Base-by-base conservation (phyloP, 345 rosid species). In the Microcos paniculata region DNA sequence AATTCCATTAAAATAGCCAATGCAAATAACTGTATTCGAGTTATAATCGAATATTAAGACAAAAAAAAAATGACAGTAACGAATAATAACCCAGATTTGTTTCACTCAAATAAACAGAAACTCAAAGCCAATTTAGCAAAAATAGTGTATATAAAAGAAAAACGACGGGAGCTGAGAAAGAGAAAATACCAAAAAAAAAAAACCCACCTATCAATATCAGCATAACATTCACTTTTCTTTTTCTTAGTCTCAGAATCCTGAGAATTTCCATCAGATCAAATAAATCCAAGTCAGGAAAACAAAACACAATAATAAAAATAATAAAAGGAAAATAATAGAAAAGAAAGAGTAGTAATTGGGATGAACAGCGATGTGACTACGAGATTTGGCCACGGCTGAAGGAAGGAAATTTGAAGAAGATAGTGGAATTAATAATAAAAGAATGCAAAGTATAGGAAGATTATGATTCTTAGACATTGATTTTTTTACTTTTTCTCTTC, bases 201-300 rank as follows among this genome's bases (percentile, higher is more conserved):
- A 6, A 30, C 45, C 31, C 57, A 75, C 78, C 78, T 75, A 14
- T 75, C 73, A 45, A 75, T 55, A 67, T 75, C 78, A 40, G 78
- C 72, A 75, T 75, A 75, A 66, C 78, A 75, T 11, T 42, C 72
- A 58, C 53, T 53, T 72, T 75, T 75, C 66, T 75, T 66, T 30
- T 75, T 69, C 78, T 70, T 53, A 40, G 43, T 65, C 56, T 75
- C 73, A 1, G 55, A 40, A 66, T 75, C 78, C 78, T 75, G 56
- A n/a, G 70, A 52, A 53, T 38, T 13, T 1, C 35, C 55, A 52
- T 33, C 4, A 35, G 15, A 65, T 26, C 6, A 55, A 28, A 8
- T 42, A 46, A 12, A 57, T 1, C 28, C 33, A 38, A 53, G 48
- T 24, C 18, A 24, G 35, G 26, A 53, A n/a, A 40, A 5, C 10